Evolutionary conservation across 2,329 filamentous ascomycete species (phyloP).

Genomic region (Cytospora chrysosperma): DNA sequence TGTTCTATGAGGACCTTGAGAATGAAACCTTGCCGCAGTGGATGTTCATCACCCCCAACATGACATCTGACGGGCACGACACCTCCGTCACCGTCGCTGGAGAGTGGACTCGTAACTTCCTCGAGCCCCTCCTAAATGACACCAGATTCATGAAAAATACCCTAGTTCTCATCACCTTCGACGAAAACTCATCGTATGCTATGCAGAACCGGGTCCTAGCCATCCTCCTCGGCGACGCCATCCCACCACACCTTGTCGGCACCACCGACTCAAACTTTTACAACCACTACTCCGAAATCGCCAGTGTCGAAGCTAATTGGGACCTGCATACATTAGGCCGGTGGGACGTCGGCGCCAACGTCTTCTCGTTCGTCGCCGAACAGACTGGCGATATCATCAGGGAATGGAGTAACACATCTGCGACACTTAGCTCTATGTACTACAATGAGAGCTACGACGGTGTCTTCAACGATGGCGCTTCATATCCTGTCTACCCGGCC

Average conservation of each 20-base stretch:
- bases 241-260: constrained; percentile 63
- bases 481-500: constrained; percentile 29
- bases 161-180: constrained; percentile 73
- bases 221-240: constrained; percentile 72
- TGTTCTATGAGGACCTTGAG: constrained; percentile 67
- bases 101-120: constrained; percentile 64
- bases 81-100: constrained; percentile 67
- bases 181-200: constrained; percentile 72
- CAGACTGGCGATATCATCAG: constrained; percentile 56
- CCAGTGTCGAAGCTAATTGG: constrained; percentile 71
- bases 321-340: constrained; percentile 66
- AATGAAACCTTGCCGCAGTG: constrained; percentile 66
- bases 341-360: constrained; percentile 71
- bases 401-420: constrained; percentile 21
- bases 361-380: constrained; percentile 60
- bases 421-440: constrained; percentile 16
- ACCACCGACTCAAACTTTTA: constrained; percentile 70
- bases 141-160: constrained; percentile 63
- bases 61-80: constrained; percentile 77
- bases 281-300: constrained; percentile 69
- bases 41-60: constrained; percentile 71
- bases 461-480: constrained; percentile 29
- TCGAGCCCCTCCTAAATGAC: constrained; percentile 69
- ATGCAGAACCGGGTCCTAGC: constrained; percentile 67
- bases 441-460: constrained; percentile 32